Percentiles rank a stretch among this genome's conserved stretches.
These are phyloP conservation scores for Durusdinium trenchii DNA, from an alignment of 73 alveolate genomes.

Conservation along the genomic window DNA sequence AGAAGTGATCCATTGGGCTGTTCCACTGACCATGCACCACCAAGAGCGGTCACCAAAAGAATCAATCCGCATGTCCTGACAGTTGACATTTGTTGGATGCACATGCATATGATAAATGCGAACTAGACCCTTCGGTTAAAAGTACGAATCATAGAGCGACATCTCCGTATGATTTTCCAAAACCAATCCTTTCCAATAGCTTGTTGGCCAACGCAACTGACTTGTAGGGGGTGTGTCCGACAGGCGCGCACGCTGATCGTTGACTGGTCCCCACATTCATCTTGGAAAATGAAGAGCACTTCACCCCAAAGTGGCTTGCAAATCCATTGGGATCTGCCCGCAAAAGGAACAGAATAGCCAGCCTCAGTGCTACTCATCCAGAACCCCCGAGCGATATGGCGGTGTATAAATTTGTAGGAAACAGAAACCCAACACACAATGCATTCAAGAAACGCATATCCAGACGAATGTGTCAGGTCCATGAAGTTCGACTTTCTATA, in stretches of 20 bases:
- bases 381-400: no score
- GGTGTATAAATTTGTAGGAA: background rate
- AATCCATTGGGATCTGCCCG: background rate
- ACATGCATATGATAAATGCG: background rate
- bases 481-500: background rate
- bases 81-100: background rate
- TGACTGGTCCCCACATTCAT: constrained; percentile 36
- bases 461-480: constrained; percentile 18
- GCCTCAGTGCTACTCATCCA: no score
- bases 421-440: background rate
- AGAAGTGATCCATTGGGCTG: background rate
- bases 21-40: background rate
- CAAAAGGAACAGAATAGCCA: background rate
- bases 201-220: background rate
- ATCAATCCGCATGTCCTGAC: background rate
- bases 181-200: constrained; percentile 11
- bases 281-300: background rate
- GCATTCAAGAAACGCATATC: constrained; percentile 4
- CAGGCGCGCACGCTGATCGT: background rate
- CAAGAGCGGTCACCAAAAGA: background rate
- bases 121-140: background rate
- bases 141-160: background rate
- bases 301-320: constrained; percentile 1
- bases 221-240: background rate
- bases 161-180: background rate